phyloP scores from a whole-genome alignment of 805 yeast genomes.

The Lipomyces spencermartinsiae region DNA sequence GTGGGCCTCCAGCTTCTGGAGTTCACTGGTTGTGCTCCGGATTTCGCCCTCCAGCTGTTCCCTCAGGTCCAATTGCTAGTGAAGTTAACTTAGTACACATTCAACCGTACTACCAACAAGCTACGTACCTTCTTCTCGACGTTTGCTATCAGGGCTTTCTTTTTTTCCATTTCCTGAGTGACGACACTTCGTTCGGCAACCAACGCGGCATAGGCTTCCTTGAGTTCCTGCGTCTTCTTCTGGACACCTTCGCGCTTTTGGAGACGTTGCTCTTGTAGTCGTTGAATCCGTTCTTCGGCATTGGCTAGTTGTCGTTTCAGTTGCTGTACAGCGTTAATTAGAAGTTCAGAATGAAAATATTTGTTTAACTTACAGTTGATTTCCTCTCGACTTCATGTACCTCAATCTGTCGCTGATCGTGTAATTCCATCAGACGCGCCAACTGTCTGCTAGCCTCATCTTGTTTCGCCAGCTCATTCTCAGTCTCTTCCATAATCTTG shows the following conservation, averaged over 20 bases:
- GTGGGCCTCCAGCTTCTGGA: slow-evolving; percentile 61
- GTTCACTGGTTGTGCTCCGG: slow-evolving; percentile 59
- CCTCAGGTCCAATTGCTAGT: slow-evolving; percentile 45
- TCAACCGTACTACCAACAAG: slow-evolving; percentile 30
- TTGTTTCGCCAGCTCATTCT: slow-evolving; percentile 54
- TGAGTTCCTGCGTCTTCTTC: slow-evolving; percentile 53
- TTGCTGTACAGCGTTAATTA: slow-evolving; percentile 47
- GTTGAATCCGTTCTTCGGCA: slow-evolving; percentile 56
- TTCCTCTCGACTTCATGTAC: slow-evolving; percentile 53
- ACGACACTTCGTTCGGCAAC: slow-evolving; percentile 56
- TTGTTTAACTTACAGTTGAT: slow-evolving; percentile 22
- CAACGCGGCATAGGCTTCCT: slow-evolving; percentile 55
- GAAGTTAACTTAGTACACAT: slow-evolving; percentile 35
- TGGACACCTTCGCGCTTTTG: slow-evolving; percentile 54
- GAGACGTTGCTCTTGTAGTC: slow-evolving; percentile 53
- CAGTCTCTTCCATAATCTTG: slow-evolving; percentile 57
- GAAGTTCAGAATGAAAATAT: background rate
- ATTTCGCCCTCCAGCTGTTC: slow-evolving; percentile 59
- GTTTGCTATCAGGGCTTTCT: slow-evolving; percentile 55
- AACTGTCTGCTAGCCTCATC: slow-evolving; percentile 51
- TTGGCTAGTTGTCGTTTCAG: slow-evolving; percentile 57
- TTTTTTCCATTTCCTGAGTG: slow-evolving; percentile 57
- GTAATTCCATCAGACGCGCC: slow-evolving; percentile 51
- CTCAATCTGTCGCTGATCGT: slow-evolving; percentile 50
- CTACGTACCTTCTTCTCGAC: slow-evolving; percentile 51